Base-by-base conservation (phyloP, 805 yeast species). In the Monosporozyma yasuniensis region DNA sequence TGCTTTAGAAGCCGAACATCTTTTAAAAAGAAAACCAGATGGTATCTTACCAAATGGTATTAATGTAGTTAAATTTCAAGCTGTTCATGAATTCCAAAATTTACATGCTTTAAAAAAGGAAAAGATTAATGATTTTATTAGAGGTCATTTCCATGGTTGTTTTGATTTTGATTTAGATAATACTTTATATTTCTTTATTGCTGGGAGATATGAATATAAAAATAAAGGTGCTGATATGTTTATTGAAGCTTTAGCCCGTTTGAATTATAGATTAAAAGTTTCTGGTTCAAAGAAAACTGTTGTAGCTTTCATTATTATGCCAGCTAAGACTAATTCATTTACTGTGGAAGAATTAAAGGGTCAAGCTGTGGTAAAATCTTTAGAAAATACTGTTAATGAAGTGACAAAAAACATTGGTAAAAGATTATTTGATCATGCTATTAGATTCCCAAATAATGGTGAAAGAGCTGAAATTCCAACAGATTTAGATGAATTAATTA, bases 221-320 rank as follows among this genome's bases (percentile, higher is more conserved):
- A 91, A 91, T 68, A 91, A 91, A 70, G 99, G 99, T 62, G 96
- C 88, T 35, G 99, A 91, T 67, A 83, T 91, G 76, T 91, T 81
- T 66, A 87, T 91, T 59, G 99, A 91, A 70, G 75, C 96, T 1
- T 76, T 91, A 52, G 98, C 98, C 1, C 77, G 99, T 57, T 77
- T 91, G 63, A 91, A 91, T 70, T 91, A 91, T 67, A 77, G 83
- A 52, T 78, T 91, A 63, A 88, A 93, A 71, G 82, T 80, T 50
- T 69, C 80, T 4, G 87, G 87, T 41, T 85, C 96, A 5, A 87
- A 84, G 59, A 85, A 83, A 75, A 91, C 98, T 0, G 93, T 91
- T 19, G 97, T 91, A 42, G 98, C 98, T 10, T 91, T 91, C 64
- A 88, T 91, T 61, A 91, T 91, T 68, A 93, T 93, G 98, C 99